phyloP scores from a whole-genome alignment of 495 filamentous ascomycete species.

The Amniculicola lignicola region DNA sequence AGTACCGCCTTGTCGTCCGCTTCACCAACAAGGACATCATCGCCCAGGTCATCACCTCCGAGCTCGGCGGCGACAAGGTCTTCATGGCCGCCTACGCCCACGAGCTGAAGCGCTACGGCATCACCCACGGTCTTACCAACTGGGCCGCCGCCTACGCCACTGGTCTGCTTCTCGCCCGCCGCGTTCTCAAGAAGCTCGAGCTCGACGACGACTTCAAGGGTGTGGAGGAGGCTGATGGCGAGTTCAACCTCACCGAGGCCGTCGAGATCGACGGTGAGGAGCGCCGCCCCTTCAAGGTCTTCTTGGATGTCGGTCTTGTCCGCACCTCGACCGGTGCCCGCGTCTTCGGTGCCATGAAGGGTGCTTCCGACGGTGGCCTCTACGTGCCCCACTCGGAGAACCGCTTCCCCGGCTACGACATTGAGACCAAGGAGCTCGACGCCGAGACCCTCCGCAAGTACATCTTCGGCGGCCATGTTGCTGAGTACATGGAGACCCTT shows the following conservation, averaged over 20 bases:
- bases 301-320: conserved; percentile 94
- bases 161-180: conserved; percentile 93
- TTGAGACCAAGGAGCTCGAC: conserved; percentile 94
- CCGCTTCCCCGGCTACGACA: conserved; percentile 97
- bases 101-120: conserved; percentile 95
- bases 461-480: conserved; percentile 97
- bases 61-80: conserved; percentile 97
- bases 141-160: conserved; percentile 97
- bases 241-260: conserved; percentile 90
- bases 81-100: conserved; percentile 90
- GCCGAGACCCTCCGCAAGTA: conserved; percentile 96
- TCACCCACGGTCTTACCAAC: conserved; percentile 98
- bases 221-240: conserved; percentile 92
- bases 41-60: conserved; percentile 92
- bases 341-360: conserved; percentile 99
- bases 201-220: conserved; percentile 86
- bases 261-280: conserved; percentile 78
- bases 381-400: conserved; percentile 96
- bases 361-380: conserved; percentile 96
- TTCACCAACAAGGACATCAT: conserved; percentile 99
- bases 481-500: conserved; percentile 99
- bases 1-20: conserved; percentile 98
- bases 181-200: conserved; percentile 91
- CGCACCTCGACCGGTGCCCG: conserved; percentile 97
- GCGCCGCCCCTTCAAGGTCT: conserved; percentile 97